Percentiles rank a stretch among this genome's conserved stretches.
Evolutionary conservation across 2,329 filamentous ascomycete genomes (phyloP).

Genomic region (Apiospora malaysiana): DNA sequence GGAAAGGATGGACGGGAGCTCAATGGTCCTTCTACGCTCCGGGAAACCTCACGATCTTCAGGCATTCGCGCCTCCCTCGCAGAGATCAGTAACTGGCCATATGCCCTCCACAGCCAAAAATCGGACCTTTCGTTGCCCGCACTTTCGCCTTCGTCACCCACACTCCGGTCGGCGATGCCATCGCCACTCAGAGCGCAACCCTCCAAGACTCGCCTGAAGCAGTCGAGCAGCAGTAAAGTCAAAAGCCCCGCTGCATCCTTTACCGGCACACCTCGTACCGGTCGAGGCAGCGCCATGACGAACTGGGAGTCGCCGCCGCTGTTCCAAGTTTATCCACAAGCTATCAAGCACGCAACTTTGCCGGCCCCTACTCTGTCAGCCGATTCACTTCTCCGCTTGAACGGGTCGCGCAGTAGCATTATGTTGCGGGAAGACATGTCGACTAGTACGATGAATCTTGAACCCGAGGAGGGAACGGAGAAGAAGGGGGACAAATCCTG

Average conservation of each 20-base stretch:
- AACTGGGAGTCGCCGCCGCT: conserved; percentile 73
- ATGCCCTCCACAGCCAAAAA: conserved; percentile 41
- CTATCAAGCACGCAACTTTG: conserved; percentile 75
- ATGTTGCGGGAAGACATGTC: conserved; percentile 42
- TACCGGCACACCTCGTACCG: conserved; percentile 1
- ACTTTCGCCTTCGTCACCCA: not conserved
- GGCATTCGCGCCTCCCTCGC: conserved; percentile 53
- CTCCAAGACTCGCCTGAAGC: conserved; percentile 25
- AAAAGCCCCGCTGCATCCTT: conserved; percentile 25
- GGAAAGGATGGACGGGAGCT: conserved; percentile 36
- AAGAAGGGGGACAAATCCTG: conserved; percentile 49
- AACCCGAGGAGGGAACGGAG: conserved; percentile 39
- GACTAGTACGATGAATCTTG: conserved; percentile 32
- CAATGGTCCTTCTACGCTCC: conserved; percentile 39
- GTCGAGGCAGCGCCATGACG: not conserved
- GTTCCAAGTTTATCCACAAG: conserved; percentile 86
- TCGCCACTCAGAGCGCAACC: conserved; percentile 23
- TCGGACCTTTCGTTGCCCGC: conserved; percentile 44
- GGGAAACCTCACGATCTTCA: conserved; percentile 40
- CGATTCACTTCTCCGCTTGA: conserved; percentile 70
- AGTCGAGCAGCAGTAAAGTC: conserved; percentile 25
- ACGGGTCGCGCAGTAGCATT: conserved; percentile 55
- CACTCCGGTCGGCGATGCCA: conserved; percentile 19
- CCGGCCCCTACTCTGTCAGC: conserved; percentile 70
- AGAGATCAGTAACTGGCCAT: conserved; percentile 52